These are phyloP conservation scores for Recurvomyces mirabilis DNA, from an alignment of 495 filamentous ascomycete genomes.

Conservation along the genomic window DNA sequence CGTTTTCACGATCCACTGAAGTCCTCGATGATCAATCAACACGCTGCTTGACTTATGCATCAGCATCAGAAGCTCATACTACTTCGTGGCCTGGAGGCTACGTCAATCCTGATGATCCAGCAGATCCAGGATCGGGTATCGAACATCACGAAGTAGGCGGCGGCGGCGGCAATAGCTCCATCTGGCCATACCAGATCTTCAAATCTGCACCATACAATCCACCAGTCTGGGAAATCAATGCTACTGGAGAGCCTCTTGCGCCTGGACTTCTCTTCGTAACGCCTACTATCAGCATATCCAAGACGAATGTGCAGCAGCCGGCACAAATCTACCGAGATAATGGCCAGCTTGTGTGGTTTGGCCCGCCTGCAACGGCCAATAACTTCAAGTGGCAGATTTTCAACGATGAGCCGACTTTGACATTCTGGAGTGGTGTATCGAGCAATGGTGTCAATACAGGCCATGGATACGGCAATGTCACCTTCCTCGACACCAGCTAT, in stretches of 20 bases:
- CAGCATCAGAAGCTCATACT: too few relatives aligned
- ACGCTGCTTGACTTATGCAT: too few relatives aligned
- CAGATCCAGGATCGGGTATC: too few relatives aligned
- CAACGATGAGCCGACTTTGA: constrained; percentile 5
- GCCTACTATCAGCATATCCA: neutral
- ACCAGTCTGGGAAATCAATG: constrained; percentile 14
- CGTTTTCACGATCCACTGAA: too few relatives aligned
- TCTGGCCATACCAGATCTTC: constrained; percentile 13
- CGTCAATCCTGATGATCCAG: too few relatives aligned
- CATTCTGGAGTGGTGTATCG: constrained; percentile 12
- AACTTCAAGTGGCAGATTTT: constrained; percentile 10
- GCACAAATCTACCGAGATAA: constrained; percentile 8
- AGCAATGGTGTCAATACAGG: constrained; percentile 10
- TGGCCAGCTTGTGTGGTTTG: constrained; percentile 17
- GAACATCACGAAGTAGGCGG: too few relatives aligned
- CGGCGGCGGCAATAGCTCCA: too few relatives aligned
- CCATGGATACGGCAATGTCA: constrained; percentile 18
- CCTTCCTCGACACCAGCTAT: constrained; percentile 15
- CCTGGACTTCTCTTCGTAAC: constrained; percentile 15
- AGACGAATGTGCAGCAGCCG: neutral
- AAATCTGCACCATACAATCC: constrained; percentile 12
- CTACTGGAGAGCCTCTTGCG: constrained; percentile 8
- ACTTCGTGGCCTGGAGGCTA: too few relatives aligned
- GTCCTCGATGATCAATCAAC: too few relatives aligned
- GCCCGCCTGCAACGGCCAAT: constrained; percentile 2